Base-by-base conservation (phyloP, 2,329 filamentous ascomycete species). In the Lachnellula subtilissima region DNA sequence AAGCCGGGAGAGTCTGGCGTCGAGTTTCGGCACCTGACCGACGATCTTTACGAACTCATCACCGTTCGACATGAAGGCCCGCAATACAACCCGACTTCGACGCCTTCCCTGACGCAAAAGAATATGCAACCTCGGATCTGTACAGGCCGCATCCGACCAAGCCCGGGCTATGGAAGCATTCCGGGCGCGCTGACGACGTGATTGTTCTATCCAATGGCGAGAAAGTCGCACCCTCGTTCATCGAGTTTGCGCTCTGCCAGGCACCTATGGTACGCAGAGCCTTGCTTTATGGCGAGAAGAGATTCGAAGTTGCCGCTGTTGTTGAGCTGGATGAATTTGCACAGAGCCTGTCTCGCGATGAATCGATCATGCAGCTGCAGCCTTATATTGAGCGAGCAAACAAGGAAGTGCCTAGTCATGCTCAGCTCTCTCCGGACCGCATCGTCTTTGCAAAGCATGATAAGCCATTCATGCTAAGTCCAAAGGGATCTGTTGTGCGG, bases 211-310 rank as follows among this genome's bases (percentile, higher is more conserved):
- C 62, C 1, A 76, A 74, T 47, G 76, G 75, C 2, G 74, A 76
- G 56, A 78, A 77, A 56, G 67, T 76, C 46, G 75, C 75, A 35
- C 75, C 76, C 0, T 59, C 72, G 6, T 62, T 64, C 0, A 71
- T 75, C 66, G 74, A 77, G 57, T 64, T 60, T 23, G 64, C 67
- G 11, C 67, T 77, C n/a, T 63, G 64, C 22, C 62, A 57, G 2
- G 70, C 74, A 53, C 68, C 72, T 1, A 32, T 67, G 6, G 67
- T 76, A 4, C 59, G 63, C 1, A 61, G 64, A 14, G 71, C 71
- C 2, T 45, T 75, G 4, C 61, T 76, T 8, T 59, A 71, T 40
- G 74, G 74, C 0, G 64, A 71, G 19, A 53, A 48, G 15, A 52
- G 50, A 14, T 61, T 62, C 39, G 48, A 60, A 23, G 50, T 57